Evolutionary conservation across 2,329 filamentous ascomycete genomes (phyloP).

Genomic region (Cercospora citrullina): DNA sequence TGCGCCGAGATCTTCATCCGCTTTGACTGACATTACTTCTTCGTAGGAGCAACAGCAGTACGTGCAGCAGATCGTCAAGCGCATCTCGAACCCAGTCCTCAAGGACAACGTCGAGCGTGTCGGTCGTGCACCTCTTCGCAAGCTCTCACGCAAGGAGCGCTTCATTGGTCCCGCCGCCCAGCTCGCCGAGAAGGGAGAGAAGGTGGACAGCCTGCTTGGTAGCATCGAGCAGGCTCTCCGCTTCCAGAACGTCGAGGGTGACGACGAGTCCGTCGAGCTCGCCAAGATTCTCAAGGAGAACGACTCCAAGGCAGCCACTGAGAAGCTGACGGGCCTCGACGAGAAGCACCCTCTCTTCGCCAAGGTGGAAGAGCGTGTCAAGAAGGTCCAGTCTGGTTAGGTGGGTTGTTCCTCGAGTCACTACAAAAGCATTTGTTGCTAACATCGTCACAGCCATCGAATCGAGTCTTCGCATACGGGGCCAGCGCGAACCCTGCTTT

Average conservation of each 20-base stretch:
- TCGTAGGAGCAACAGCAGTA: constrained; percentile 76
- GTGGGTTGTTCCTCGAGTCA: not conserved
- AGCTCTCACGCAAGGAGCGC: constrained; percentile 91
- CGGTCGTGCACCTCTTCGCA: constrained; percentile 88
- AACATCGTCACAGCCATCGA: constrained; percentile 5
- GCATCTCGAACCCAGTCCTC: constrained; percentile 90
- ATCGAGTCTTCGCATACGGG: constrained; percentile 4
- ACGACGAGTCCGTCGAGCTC: constrained; percentile 84
- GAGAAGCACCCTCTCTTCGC: constrained; percentile 73
- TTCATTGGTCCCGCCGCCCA: constrained; percentile 91
- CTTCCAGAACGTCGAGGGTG: constrained; percentile 91
- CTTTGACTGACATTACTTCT: constrained; percentile 55
- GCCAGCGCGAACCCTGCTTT: not conserved
- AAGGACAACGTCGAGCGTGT: constrained; percentile 95
- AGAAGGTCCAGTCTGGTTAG: constrained; percentile 67
- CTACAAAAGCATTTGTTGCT: not conserved
- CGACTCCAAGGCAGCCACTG: constrained; percentile 71
- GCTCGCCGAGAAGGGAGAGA: constrained; percentile 77
- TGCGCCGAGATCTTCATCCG: constrained; percentile 26
- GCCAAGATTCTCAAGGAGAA: constrained; percentile 80
- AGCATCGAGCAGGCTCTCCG: constrained; percentile 89
- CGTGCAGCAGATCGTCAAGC: constrained; percentile 85
- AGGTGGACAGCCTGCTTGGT: constrained; percentile 71
- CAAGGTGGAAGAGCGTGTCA: constrained; percentile 73
- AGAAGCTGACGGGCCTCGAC: constrained; percentile 79